Base-by-base conservation (phyloP, 2,329 filamentous ascomycete species). In the Aspergillus proliferans region DNA sequence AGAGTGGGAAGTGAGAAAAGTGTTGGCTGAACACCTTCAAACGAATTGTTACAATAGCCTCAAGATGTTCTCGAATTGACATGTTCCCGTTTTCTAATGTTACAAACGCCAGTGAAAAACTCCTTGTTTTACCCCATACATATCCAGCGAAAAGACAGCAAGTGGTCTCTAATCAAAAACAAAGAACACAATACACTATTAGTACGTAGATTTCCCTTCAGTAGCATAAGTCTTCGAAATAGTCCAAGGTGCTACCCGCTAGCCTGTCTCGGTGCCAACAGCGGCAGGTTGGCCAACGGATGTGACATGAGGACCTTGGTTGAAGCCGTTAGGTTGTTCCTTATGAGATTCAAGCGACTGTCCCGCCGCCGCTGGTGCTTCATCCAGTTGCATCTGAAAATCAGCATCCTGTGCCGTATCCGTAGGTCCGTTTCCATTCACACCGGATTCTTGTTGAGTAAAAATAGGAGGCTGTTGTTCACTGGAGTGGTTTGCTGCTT, bases 401-500 rank as follows among this genome's bases (percentile, higher is more conserved):
- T 51, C 44, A 38, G 21, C 15, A 6, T 45, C 26, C 28, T 47
- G 43, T 21, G 44, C 22, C 10, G 38, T 46, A 9, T 24, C 34
- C 10, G 18, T 38, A 21, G 19, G 10, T 48, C 45, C 44, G 38
- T 52, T 53, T 6, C 46, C 44, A 38, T 52, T 53, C 4, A 28
- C 44, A 9, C 21, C 43, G 6, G 49, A 22, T 26, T 18, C 41
- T 10, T 30, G 40, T 46, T 40, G 28, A 26, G 24, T 26, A 26
- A 8, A 26, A 26, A 4, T 26, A 26, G 24, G 8, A 18, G 36
- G 8, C 18, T 39, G 36, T 39, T 39, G 36, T 21, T 39, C 36
- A 39, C n/a, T n/a, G 15, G 36, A 10, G 36, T 10, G 36, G 9
- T 39, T 7, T 46, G 57, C 55, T 19, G 60, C 57, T 19, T 47